Conservation (phyloP, 306 rosid genomes). For the Benincasa hispida region DNA sequence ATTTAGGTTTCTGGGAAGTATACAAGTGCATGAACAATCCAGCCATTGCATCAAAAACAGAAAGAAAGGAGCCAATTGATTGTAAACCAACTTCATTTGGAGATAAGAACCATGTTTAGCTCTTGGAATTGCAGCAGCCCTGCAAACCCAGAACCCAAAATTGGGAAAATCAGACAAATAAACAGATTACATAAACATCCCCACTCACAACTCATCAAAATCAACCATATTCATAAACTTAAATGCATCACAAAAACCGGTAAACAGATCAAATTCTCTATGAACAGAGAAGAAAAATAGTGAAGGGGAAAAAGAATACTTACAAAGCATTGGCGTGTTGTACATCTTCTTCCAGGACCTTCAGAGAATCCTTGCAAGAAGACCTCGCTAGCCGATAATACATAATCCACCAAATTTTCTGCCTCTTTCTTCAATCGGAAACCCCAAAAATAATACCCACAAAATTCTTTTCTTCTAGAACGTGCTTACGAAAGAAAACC, state of each 20-base stretch:
- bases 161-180: conserved; percentile 3
- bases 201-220: background rate
- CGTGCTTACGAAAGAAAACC: background rate
- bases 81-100: conserved; percentile 62
- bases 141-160: conserved; percentile 21
- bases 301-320: conserved; percentile 10
- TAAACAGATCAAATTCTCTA: background rate
- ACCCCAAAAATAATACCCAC: background rate
- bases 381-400: conserved; percentile 46
- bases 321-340: conserved; percentile 70
- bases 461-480: background rate
- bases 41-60: conserved; percentile 52
- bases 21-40: conserved; percentile 48
- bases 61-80: conserved; percentile 47
- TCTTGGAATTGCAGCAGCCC: conserved; percentile 66
- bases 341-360: conserved; percentile 63
- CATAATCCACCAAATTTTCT: conserved; percentile 14
- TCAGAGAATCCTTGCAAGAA: conserved; percentile 46
- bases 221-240: background rate
- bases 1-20: conserved; percentile 38
- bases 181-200: conserved; percentile 10
- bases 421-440: background rate
- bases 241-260: background rate
- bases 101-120: conserved; percentile 38
- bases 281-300: background rate